Evolutionary conservation across 345 rosid species (phyloP).

Genomic region (Rhodamnia rubescens): DNA sequence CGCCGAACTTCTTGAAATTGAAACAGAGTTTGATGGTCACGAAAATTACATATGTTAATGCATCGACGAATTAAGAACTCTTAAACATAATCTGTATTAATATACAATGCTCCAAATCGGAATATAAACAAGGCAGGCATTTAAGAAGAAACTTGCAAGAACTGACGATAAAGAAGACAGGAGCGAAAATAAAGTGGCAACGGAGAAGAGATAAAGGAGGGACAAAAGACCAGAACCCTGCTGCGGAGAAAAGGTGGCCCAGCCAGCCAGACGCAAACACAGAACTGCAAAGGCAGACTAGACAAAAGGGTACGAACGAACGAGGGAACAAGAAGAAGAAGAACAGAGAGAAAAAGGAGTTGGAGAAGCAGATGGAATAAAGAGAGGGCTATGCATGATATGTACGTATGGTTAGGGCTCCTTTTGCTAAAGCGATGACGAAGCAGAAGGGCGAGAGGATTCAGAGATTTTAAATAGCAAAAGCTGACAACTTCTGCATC

Average conservation of each 20-base stretch:
- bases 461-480: neutral
- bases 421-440: neutral
- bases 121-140: neutral
- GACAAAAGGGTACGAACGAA: neutral
- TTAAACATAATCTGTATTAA: neutral
- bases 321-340: neutral
- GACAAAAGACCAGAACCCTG: neutral
- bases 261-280: neutral
- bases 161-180: neutral
- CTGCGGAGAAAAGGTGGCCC: neutral
- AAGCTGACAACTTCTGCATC: neutral
- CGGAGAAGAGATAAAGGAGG: neutral
- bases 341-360: neutral
- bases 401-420: neutral
- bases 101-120: neutral
- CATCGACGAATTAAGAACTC: neutral
- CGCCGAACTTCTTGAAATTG: neutral
- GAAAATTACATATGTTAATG: neutral
- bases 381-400: neutral
- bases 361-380: neutral
- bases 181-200: neutral
- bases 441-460: neutral
- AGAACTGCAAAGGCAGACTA: neutral
- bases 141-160: neutral
- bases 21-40: neutral